A percentile compares a stretch with the other conserved stretches of the same genome.
Evolutionary conservation across 2,329 filamentous ascomycete species (phyloP).

Genomic region (Xylaria sp.): DNA sequence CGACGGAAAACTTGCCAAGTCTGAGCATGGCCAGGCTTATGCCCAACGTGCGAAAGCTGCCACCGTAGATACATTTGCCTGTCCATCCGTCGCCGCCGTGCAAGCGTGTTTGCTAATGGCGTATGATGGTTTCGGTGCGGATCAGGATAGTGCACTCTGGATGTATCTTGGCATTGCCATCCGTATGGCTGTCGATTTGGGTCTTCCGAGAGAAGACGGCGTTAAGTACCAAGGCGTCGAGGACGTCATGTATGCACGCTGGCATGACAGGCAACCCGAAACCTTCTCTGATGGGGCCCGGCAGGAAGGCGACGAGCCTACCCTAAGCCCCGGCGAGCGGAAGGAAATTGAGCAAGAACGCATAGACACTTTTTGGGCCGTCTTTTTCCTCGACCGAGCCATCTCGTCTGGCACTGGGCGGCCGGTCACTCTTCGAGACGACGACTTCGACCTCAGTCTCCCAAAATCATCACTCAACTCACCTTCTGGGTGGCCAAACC

Average conservation of each 20-base stretch:
- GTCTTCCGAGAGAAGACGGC: slow-evolving; percentile 81
- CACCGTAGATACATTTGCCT: slow-evolving; percentile 81
- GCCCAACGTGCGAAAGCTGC: slow-evolving; percentile 83
- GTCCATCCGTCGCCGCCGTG: slow-evolving; percentile 80
- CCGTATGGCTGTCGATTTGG: slow-evolving; percentile 80
- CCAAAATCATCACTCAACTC: slow-evolving; percentile 57
- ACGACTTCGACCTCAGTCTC: slow-evolving; percentile 82
- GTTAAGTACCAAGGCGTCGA: slow-evolving; percentile 65
- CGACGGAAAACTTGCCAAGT: slow-evolving; percentile 56
- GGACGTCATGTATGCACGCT: slow-evolving; percentile 55
- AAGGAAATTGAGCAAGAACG: slow-evolving; percentile 78
- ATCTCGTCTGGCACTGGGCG: slow-evolving; percentile 87
- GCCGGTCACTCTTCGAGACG: slow-evolving; percentile 81
- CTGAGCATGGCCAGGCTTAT: slow-evolving; percentile 77
- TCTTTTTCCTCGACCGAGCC: slow-evolving; percentile 85
- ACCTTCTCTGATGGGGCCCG: slow-evolving; percentile 35
- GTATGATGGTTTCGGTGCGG: slow-evolving; percentile 87
- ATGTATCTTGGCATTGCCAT: slow-evolving; percentile 92
- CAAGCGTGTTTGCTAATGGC: slow-evolving; percentile 84
- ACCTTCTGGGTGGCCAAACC: slow-evolving; percentile 72
- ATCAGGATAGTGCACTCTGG: slow-evolving; percentile 88
- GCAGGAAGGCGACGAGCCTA: slow-evolving; percentile 50
- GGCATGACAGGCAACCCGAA: slow-evolving; percentile 46
- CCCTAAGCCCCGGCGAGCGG: slow-evolving; percentile 57
- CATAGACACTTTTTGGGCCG: slow-evolving; percentile 87